phyloP scores from a whole-genome alignment of 441 rosid genomes.

The Erodium texanum region DNA sequence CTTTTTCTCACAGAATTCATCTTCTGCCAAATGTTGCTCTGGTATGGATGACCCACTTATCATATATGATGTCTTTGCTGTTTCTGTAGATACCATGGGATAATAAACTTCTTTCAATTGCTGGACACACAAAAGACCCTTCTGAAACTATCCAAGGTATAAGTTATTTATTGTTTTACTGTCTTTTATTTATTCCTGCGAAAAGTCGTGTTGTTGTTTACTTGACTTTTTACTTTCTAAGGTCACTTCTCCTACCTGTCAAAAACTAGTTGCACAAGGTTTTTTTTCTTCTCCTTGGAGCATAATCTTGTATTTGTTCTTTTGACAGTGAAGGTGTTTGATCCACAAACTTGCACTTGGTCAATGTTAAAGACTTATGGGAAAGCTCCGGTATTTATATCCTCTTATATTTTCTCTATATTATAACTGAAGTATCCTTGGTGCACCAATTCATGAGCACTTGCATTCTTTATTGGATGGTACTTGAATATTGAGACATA shows the following conservation, averaged over 20 bases:
- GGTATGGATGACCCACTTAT: no score
- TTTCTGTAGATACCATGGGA: constrained; percentile 78
- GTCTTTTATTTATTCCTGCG: not conserved
- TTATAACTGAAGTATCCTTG: not conserved
- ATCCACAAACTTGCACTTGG: constrained; percentile 68
- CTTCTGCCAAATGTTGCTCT: constrained; percentile 10
- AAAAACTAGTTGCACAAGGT: not conserved
- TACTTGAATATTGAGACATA: not conserved
- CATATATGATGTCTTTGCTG: not conserved
- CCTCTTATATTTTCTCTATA: constrained; percentile 9
- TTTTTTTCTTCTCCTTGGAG: not conserved
- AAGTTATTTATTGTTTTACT: constrained; percentile 7
- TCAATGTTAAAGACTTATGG: constrained; percentile 86
- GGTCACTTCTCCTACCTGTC: not conserved
- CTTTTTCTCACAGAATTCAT: constrained; percentile 20
- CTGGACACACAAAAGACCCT: constrained; percentile 92
- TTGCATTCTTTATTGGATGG: not conserved
- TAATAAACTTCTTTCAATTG: constrained; percentile 79
- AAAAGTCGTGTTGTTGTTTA: no score
- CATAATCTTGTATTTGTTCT: constrained; percentile 15
- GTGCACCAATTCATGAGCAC: constrained; percentile 3
- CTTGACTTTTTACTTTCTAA: not conserved
- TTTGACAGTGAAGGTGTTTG: constrained; percentile 77
- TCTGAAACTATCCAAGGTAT: constrained; percentile 81
- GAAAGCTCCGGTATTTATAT: constrained; percentile 72